Evolutionary conservation across 2,329 filamentous ascomycete species (phyloP).

Genomic region (Lasiodiplodia theobromae): DNA sequence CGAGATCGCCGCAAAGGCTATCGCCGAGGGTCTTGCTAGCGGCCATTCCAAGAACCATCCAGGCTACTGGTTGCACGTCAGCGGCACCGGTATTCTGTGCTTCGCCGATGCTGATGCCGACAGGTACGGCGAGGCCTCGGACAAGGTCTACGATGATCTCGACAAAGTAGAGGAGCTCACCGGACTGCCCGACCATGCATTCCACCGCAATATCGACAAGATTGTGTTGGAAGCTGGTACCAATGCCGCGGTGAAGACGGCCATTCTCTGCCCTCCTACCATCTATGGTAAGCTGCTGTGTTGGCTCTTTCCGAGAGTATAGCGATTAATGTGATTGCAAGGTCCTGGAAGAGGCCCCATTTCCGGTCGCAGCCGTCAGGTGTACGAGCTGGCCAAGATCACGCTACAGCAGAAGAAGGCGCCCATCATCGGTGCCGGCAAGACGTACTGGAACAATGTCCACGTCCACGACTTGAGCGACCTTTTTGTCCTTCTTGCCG

Average conservation of each 20-base stretch:
- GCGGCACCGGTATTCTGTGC: conserved; percentile 62
- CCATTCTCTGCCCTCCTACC: conserved; percentile 68
- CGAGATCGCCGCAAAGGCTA: conserved; percentile 48
- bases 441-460: conserved; percentile 62
- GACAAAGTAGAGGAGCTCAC: conserved; percentile 64
- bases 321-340: conserved; percentile 53
- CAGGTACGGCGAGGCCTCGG: conserved; percentile 55
- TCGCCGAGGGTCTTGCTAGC: conserved; percentile 58
- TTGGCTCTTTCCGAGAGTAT: rapidly evolving
- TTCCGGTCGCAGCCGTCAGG: conserved; percentile 63
- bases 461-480: conserved; percentile 69
- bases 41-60: conserved; percentile 48
- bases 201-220: conserved; percentile 73
- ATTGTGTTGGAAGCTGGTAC: conserved; percentile 62
- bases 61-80: conserved; percentile 61
- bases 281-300: conserved; percentile 61
- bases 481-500: conserved; percentile 62
- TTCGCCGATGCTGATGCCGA: conserved; percentile 55
- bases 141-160: conserved; percentile 66
- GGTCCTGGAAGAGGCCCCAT: conserved; percentile 63
- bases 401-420: conserved; percentile 61
- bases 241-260: conserved; percentile 35
- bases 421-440: conserved; percentile 63
- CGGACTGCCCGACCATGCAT: conserved; percentile 62
- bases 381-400: conserved; percentile 59